These are phyloP conservation scores for Hippophae gyantsensis DNA, from an alignment of 306 rosid genomes.

Conservation along the genomic window DNA sequence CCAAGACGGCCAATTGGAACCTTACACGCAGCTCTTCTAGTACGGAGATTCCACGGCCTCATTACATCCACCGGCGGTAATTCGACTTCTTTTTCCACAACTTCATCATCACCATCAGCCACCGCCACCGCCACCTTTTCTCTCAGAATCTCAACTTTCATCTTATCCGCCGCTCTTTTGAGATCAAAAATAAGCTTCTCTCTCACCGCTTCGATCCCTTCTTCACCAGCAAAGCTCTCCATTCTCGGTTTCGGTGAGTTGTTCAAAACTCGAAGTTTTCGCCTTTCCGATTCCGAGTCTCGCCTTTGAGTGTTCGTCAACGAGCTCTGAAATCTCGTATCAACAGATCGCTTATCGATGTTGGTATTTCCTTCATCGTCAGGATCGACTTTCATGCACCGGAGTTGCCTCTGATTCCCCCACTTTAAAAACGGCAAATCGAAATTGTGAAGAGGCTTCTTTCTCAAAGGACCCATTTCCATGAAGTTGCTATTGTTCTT, in stretches of 20 bases:
- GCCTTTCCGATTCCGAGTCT: constrained; percentile 24
- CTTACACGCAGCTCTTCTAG: constrained; percentile 44
- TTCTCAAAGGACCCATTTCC: constrained; percentile 69
- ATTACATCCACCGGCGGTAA: constrained; percentile 11
- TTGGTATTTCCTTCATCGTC: constrained; percentile 11
- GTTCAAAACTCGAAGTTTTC: constrained; percentile 20
- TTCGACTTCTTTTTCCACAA: constrained; percentile 4
- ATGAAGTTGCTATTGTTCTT: constrained; percentile 19
- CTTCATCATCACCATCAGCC: constrained; percentile 12
- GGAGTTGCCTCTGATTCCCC: constrained; percentile 76
- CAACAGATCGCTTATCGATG: constrained; percentile 41
- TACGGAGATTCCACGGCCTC: constrained; percentile 75
- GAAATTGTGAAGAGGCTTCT: constrained; percentile 87
- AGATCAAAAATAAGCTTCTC: constrained; percentile 80
- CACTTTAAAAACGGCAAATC: constrained; percentile 64
- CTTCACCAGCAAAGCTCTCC: constrained; percentile 31
- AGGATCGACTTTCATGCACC: constrained; percentile 52
- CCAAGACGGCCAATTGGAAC: constrained; percentile 24
- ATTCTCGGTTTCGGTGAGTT: constrained; percentile 23
- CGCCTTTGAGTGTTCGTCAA: constrained; percentile 17
- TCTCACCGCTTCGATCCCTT: constrained; percentile 76
- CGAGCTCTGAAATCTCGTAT: constrained; percentile 20
- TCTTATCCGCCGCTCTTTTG: constrained; percentile 53
- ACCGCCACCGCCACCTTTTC: constrained; percentile 26
- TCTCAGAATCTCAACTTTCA: constrained; percentile 55